These are phyloP conservation scores for Crithidia expoeki DNA, from an alignment of 208 protist species.

Conservation along the genomic window DNA sequence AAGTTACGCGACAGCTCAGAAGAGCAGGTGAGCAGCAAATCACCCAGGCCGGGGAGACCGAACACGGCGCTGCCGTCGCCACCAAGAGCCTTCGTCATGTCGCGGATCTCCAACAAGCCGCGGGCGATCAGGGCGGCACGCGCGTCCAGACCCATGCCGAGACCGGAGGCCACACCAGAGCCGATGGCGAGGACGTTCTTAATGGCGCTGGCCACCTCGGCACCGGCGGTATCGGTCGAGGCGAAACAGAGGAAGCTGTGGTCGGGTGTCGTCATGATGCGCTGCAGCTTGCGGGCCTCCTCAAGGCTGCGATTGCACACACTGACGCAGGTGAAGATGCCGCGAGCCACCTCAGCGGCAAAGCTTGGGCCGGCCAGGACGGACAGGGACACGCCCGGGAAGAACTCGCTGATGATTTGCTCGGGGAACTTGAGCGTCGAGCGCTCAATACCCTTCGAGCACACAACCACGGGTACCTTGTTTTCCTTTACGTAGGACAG, in stretches of 20 bases:
- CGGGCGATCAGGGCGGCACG: constrained; percentile 81
- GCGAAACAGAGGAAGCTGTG: constrained; percentile 80
- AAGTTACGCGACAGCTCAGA: constrained; percentile 89
- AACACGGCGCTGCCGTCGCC: constrained; percentile 80
- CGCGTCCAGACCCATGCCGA: constrained; percentile 75
- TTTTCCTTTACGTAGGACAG: constrained; percentile 41
- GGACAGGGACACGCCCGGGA: constrained; percentile 50
- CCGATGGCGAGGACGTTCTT: constrained; percentile 92
- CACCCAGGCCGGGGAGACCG: constrained; percentile 86
- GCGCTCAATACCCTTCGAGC: constrained; percentile 85
- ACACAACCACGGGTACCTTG: constrained; percentile 64
- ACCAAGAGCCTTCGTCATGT: constrained; percentile 78
- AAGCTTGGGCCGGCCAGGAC: constrained; percentile 88
- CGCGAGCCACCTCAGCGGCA: constrained; percentile 81
- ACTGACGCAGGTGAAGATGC: constrained; percentile 58
- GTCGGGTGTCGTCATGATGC: constrained; percentile 73
- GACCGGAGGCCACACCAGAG: constrained; percentile 66
- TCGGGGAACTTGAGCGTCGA: constrained; percentile 76
- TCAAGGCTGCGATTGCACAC: constrained; percentile 1
- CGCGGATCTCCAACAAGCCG: constrained; percentile 85
- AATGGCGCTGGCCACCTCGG: constrained; percentile 85
- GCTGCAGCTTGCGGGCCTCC: not conserved
- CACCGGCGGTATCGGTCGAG: constrained; percentile 81
- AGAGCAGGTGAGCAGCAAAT: constrained; percentile 88
- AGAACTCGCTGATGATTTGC: constrained; percentile 77